Percentiles rank a stretch among this genome's conserved stretches.
phyloP scores from a whole-genome alignment of 2,329 filamentous ascomycete species.

The Pseudogymnoascus sp. region DNA sequence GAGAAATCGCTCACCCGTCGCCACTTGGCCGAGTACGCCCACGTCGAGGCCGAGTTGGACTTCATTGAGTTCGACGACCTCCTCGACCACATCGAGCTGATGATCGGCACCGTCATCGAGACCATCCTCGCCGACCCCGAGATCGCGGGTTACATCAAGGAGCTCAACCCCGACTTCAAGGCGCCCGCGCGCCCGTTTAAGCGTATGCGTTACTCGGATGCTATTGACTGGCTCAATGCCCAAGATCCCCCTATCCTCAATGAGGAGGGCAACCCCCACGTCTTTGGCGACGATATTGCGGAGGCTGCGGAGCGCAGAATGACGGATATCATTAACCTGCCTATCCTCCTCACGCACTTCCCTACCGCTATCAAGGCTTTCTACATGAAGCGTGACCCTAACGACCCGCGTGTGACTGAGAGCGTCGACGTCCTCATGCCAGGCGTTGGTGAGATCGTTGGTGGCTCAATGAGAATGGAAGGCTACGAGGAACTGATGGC shows the following conservation, averaged over 20 bases:
- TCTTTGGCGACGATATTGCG: constrained; percentile 94
- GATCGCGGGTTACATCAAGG: constrained; percentile 64
- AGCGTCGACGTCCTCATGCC: constrained; percentile 82
- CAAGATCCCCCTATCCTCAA: constrained; percentile 74
- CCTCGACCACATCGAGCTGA: constrained; percentile 73
- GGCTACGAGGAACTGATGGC: constrained; percentile 81
- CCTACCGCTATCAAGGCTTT: constrained; percentile 96
- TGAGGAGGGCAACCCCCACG: constrained; percentile 82
- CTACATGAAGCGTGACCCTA: constrained; percentile 88
- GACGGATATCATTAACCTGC: constrained; percentile 92
- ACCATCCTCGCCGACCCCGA: constrained; percentile 63
- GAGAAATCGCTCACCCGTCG: constrained; percentile 93
- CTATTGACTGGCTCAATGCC: constrained; percentile 86
- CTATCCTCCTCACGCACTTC: constrained; percentile 96
- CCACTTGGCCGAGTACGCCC: constrained; percentile 92
- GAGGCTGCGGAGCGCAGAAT: constrained; percentile 94
- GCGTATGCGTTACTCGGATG: constrained; percentile 91
- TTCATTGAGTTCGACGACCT: constrained; percentile 91
- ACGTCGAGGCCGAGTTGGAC: constrained; percentile 93
- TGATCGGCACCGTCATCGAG: constrained; percentile 67
- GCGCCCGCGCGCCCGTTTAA: constrained; percentile 76
- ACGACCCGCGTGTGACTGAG: constrained; percentile 79
- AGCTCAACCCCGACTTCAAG: constrained; percentile 85
- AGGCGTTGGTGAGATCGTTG: constrained; percentile 92
- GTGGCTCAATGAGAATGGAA: constrained; percentile 93